phyloP scores from a whole-genome alignment of 2,329 filamentous ascomycete genomes.

The Colletotrichum tamarilloi region DNA sequence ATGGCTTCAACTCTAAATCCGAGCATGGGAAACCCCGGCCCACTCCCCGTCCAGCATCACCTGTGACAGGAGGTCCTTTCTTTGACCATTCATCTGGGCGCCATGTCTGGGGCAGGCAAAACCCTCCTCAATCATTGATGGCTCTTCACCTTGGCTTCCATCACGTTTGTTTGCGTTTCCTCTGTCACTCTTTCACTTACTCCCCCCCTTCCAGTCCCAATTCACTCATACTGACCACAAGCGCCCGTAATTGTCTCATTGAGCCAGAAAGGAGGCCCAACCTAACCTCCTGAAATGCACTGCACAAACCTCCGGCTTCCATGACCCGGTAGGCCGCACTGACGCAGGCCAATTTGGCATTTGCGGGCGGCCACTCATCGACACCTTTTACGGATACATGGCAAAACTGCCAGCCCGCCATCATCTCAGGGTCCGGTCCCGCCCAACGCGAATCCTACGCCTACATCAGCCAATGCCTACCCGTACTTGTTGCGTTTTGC shows the following conservation, averaged over 20 bases:
- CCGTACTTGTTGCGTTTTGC: neutral
- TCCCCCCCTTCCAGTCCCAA: neutral
- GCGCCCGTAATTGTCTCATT: neutral
- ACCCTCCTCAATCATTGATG: neutral
- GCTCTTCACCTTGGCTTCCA: neutral
- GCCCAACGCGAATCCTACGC: neutral
- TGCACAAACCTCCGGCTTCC: neutral
- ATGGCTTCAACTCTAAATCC: constrained; percentile 24
- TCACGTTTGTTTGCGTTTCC: neutral
- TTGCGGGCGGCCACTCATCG: neutral
- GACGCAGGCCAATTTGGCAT: neutral
- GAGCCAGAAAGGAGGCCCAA: neutral
- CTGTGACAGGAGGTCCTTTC: neutral
- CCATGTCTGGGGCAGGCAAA: neutral
- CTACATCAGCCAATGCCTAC: neutral
- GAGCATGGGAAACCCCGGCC: constrained; percentile 13
- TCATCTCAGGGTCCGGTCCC: neutral
- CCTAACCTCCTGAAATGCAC: neutral
- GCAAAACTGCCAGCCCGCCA: neutral
- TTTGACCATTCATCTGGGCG: neutral
- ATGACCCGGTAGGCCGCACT: neutral
- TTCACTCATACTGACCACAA: neutral
- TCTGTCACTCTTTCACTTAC: neutral
- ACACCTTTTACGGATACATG: neutral
- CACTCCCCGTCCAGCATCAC: neutral